A percentile compares a stretch with the other conserved stretches of the same genome.
These are phyloP conservation scores for Rhodotorula graminis DNA, from an alignment of 768 basidiomycete genomes.

Conservation along the genomic window DNA sequence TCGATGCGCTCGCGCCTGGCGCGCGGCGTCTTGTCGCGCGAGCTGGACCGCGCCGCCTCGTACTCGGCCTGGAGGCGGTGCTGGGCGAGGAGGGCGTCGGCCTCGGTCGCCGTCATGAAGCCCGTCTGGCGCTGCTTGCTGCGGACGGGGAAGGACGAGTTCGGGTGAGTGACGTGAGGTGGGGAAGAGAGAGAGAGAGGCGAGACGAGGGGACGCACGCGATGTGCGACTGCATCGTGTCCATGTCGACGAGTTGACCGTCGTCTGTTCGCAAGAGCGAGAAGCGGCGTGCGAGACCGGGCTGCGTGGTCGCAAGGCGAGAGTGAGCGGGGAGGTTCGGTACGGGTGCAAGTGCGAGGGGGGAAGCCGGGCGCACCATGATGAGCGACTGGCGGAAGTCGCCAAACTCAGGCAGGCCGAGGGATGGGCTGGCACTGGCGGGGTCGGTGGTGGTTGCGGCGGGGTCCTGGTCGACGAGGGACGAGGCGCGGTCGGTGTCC, in stretches of 20 bases:
- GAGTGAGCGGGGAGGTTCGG: no score
- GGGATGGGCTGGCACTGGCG: neutral
- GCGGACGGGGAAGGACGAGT: neutral
- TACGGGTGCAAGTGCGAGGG: no score
- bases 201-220: constrained; percentile 16
- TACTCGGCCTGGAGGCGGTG: constrained; percentile 33
- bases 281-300: constrained; percentile 38
- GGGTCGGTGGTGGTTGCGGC: neutral
- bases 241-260: constrained; percentile 33
- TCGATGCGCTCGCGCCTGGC: constrained; percentile 24
- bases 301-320: constrained; percentile 19
- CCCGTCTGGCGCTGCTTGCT: constrained; percentile 39
- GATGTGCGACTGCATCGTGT: constrained; percentile 36
- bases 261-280: constrained; percentile 34
- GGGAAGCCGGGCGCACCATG: constrained; percentile 10
- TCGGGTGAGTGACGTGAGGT: neutral
- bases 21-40: neutral
- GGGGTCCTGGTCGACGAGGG: neutral
- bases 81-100: constrained; percentile 36
- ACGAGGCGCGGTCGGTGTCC: neutral
- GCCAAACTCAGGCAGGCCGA: constrained; percentile 19
- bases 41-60: neutral
- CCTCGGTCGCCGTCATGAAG: constrained; percentile 32
- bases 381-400: constrained; percentile 38
- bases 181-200: no score